Base-by-base conservation (phyloP, 306 rosid species). In the Dryas alaskensis region DNA sequence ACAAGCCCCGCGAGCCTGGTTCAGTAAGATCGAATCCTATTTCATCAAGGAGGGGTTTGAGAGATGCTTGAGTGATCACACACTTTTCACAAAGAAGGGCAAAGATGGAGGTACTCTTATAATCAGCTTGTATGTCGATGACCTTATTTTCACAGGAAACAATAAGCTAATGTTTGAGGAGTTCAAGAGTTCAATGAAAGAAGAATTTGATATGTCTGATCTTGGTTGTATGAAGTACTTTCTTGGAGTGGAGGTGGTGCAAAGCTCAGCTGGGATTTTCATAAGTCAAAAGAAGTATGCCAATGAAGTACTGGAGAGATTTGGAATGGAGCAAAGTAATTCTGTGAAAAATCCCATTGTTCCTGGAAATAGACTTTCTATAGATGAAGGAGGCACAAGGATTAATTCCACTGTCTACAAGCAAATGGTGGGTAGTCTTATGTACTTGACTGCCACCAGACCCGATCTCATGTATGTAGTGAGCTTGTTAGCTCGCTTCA, bases 261-360 rank as follows among this genome's bases (percentile, higher is more conserved):
- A 0, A 0, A 59, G 0, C 3, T 0, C 9, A 2, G 22, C 13
- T 52, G 57, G 22, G 1, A 52, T 52, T 0, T 52, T 52, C 0
- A 16, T 52, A 0, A 16, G 57, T 2, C 57, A 16, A 1, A 17
- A 1, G 0, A 52, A 52, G 22, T 52, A 52, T 48, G 16, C 52
- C 10, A 48, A 48, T 19, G 52, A 10, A 1, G 52, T 49, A 4
- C 52, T 10, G 3, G 5, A 1, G 0, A 50, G 3, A 4, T 50
- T 50, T 9, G 3, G 52, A 12, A 48, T 48, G 52, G 4, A 10
- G 3, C 9, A 0, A 4, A 48, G 52, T 1, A 48, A 48, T 48
- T 14, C 14, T 11, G 14, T 48, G 42, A 13, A 19, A 0, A 59
- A 59, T 4, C 42, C 42, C 6, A 9, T 25, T 1, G 42, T 59